These are phyloP conservation scores for Aspergillus arachidicola DNA, from an alignment of 2,329 filamentous ascomycete genomes.

Conservation along the genomic window DNA sequence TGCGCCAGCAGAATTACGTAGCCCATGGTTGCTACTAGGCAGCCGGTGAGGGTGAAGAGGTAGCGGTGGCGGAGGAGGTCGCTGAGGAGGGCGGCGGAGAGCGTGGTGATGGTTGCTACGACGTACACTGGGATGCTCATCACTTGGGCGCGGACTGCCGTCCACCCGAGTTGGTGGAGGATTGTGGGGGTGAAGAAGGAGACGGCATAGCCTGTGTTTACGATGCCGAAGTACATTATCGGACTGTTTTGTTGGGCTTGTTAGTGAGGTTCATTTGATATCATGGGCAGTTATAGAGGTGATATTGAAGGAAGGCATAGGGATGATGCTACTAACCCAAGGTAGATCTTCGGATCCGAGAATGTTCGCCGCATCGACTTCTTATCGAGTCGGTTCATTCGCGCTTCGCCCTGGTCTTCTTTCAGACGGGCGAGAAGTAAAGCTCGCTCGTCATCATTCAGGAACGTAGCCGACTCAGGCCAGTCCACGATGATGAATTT, in stretches of 20 bases:
- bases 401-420: conserved; percentile 47
- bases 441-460: conserved; percentile 49
- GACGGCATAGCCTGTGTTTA: conserved; percentile 51
- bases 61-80: conserved; percentile 57
- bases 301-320: background rate
- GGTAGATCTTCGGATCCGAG: conserved; percentile 42
- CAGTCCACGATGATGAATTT: conserved; percentile 54
- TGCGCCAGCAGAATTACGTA: conserved; percentile 60
- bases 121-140: conserved; percentile 60
- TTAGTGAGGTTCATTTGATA: conserved; percentile 13
- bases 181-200: conserved; percentile 49
- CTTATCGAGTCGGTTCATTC: conserved; percentile 58
- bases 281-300: no score
- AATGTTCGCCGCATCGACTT: conserved; percentile 52
- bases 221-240: conserved; percentile 66
- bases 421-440: conserved; percentile 47
- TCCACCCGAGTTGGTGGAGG: conserved; percentile 57
- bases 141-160: conserved; percentile 53
- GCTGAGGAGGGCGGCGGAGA: conserved; percentile 53
- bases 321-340: conserved; percentile 33
- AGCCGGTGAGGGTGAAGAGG: conserved; percentile 56
- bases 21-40: conserved; percentile 54
- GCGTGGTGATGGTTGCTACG: conserved; percentile 63
- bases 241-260: conserved; percentile 37
- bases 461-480: conserved; percentile 49